A percentile compares a stretch with the other conserved stretches of the same genome.
phyloP scores from a whole-genome alignment of 2,329 filamentous ascomycete species.

The Stromatinia cepivora region DNA sequence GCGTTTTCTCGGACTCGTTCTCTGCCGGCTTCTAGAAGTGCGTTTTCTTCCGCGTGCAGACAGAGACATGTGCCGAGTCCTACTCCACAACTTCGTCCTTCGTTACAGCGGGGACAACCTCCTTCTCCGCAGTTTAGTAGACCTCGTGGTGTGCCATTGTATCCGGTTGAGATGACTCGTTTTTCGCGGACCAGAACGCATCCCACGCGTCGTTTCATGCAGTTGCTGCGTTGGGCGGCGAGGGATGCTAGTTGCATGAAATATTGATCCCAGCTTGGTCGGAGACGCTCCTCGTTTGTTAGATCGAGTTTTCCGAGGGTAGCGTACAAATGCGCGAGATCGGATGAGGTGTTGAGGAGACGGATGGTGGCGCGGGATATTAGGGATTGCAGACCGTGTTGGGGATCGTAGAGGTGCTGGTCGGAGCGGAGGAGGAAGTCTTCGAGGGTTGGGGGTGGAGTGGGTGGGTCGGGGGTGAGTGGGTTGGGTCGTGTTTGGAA shows the following conservation, averaged over 20 bases:
- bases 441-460: slow-evolving; percentile 47
- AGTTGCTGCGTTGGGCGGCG: slow-evolving; percentile 87
- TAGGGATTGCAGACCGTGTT: slow-evolving; percentile 68
- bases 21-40: slow-evolving; percentile 86
- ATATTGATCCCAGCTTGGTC: slow-evolving; percentile 94
- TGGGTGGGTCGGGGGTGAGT: slow-evolving; percentile 29
- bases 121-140: slow-evolving; percentile 90
- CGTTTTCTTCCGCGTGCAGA: slow-evolving; percentile 98
- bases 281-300: slow-evolving; percentile 72
- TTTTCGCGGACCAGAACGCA: slow-evolving; percentile 86
- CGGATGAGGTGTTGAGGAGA: slow-evolving; percentile 79
- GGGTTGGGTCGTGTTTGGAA: slow-evolving; percentile 57
- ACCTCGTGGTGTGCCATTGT: slow-evolving; percentile 94
- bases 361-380: slow-evolving; percentile 81
- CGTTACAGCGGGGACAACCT: slow-evolving; percentile 86
- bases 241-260: slow-evolving; percentile 97
- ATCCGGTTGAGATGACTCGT: slow-evolving; percentile 90
- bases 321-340: slow-evolving; percentile 68
- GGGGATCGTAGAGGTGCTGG: slow-evolving; percentile 69
- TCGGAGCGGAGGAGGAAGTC: slow-evolving; percentile 64
- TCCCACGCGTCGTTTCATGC: slow-evolving; percentile 96
- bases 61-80: slow-evolving; percentile 86
- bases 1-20: slow-evolving; percentile 82
- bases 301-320: slow-evolving; percentile 76
- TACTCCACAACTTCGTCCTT: slow-evolving; percentile 66